phyloP scores from a whole-genome alignment of 495 filamentous ascomycete genomes.

The Entonaema liquescens region DNA sequence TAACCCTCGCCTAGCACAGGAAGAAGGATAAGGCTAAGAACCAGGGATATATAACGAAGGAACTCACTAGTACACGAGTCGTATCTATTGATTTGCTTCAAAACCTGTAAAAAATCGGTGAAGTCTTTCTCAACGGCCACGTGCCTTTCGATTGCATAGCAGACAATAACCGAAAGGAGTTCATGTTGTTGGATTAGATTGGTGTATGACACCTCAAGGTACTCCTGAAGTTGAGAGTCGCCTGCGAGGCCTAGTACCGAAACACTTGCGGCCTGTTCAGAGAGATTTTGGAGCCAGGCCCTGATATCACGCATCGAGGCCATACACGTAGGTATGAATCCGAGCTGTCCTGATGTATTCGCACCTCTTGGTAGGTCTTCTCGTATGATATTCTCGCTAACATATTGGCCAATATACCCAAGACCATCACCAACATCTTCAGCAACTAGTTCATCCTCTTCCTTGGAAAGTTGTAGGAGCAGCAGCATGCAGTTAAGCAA shows the following conservation, averaged over 20 bases:
- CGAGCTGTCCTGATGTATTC: conserved; percentile 30
- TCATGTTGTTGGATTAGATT: conserved; percentile 89
- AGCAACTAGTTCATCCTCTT: conserved; percentile 61
- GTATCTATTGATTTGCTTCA: conserved; percentile 62
- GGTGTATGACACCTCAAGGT: conserved; percentile 72
- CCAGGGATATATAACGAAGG: background rate
- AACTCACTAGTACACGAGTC: conserved; percentile 41
- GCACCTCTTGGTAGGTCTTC: conserved; percentile 39
- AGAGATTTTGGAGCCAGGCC: conserved; percentile 72
- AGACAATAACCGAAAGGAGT: conserved; percentile 77
- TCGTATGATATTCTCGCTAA: conserved; percentile 53
- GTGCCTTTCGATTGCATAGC: conserved; percentile 77
- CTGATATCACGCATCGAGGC: conserved; percentile 76
- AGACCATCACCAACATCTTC: conserved; percentile 51
- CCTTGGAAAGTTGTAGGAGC: conserved; percentile 69
- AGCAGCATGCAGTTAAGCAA: conserved; percentile 84
- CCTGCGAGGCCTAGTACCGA: conserved; percentile 70
- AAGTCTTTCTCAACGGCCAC: conserved; percentile 77
- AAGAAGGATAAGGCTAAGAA: background rate
- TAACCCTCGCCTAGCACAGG: background rate
- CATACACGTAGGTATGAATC: conserved; percentile 74
- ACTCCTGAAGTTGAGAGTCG: conserved; percentile 74
- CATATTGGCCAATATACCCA: conserved; percentile 43
- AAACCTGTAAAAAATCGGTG: conserved; percentile 66
- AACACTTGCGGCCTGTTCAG: conserved; percentile 74